Evolutionary conservation across 2,329 filamentous ascomycete genomes (phyloP), one percentile per base, ranked within the genome.

Genomic region (Setomelanomma holmii): DNA sequence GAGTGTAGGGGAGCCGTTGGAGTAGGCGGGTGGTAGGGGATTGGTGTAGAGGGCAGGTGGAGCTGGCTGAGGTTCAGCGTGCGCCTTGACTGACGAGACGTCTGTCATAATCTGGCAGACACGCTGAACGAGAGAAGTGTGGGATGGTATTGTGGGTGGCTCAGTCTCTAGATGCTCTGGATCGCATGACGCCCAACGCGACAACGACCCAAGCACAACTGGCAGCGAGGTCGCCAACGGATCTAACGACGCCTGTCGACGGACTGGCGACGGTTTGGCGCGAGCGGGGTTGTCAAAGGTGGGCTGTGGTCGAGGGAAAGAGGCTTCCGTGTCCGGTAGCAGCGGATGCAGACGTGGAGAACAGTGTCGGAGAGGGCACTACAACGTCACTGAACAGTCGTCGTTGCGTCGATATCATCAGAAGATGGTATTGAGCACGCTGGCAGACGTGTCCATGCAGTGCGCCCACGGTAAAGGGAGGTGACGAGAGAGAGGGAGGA

Each of bases 21-120:
- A 56, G 56, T 68, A 69, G 51, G 72, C 53, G 53, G 68, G 69
- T 45, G 67, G 65, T 56, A 67, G 61, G 59, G 66, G 60, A 46
- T 45, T 62, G 54, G 51, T 58, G 58, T 50, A 60, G 55, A 64
- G 69, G 64, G 71, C 66, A 61, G 68, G 61, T 50, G 73, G 67
- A 68, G 68, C 67, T 58, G 69, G 74, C 75, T 76, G 75, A 69
- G 66, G 57, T 51, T 76, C 75, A 76, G 74, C 74, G 72, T 75
- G 72, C 68, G 71, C 69, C 68, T 71, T 68, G 53, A 75, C 56
- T 60, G 73, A 71, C 62, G 74, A 69, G 65, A 75, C 66, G 65
- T 77, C 74, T 67, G 75, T 77, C 75, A 77, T 77, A 73, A 66
- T 76, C 70, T 70, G 67, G 62, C 67, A 62, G 57, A 57, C 61